Conservation (phyloP, 179 eudicot species). For the Carnegiea gigantea region DNA sequence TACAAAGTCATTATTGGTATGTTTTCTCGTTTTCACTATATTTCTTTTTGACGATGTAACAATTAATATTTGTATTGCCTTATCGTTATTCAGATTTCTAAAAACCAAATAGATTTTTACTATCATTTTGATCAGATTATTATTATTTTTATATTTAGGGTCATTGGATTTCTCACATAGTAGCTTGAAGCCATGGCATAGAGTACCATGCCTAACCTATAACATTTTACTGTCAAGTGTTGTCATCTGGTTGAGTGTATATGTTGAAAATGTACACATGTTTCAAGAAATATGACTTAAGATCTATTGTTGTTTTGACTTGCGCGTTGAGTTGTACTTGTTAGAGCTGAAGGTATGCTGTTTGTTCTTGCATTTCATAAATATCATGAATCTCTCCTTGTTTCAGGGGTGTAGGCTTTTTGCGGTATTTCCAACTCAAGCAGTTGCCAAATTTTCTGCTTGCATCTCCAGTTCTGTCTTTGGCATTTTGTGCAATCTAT, state of each 20-base stretch:
- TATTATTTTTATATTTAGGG: background rate
- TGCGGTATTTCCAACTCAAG: constrained; percentile 76
- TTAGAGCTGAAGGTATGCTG: background rate
- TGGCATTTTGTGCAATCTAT: constrained; percentile 59
- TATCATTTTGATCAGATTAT: constrained; percentile 2
- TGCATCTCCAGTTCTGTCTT: constrained; percentile 78
- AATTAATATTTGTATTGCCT: background rate
- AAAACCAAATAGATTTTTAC: background rate
- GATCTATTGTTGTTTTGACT: background rate
- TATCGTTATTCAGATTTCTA: background rate
- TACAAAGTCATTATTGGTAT: constrained; percentile 95
- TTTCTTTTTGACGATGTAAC: constrained; percentile 3
- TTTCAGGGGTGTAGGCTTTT: constrained; percentile 91
- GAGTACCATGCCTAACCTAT: background rate
- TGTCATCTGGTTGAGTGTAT: background rate
- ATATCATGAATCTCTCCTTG: constrained; percentile 16
- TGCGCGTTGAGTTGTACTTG: background rate
- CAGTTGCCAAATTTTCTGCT: constrained; percentile 93
- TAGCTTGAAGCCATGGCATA: background rate
- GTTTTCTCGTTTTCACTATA: constrained; percentile 18
- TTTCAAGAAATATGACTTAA: background rate
- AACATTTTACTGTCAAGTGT: background rate
- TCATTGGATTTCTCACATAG: background rate
- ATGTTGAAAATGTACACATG: background rate
- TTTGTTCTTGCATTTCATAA: constrained; percentile 1